Evolutionary conservation across 2,329 filamentous ascomycete species (phyloP).

Genomic region (Lasiodiplodia hormozganensis): DNA sequence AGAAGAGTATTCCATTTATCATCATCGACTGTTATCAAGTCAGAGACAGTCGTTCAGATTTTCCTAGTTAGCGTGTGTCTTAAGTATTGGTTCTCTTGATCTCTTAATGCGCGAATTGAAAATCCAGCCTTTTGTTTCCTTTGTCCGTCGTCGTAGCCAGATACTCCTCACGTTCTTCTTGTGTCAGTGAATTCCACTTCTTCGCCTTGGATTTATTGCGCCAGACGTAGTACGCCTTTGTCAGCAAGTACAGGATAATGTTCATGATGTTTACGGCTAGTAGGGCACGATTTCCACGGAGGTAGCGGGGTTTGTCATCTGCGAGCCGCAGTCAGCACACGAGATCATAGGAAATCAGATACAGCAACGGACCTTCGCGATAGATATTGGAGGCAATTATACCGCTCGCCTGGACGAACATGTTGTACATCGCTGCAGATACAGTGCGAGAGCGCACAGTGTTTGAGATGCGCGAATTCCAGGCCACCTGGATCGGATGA

Average conservation of each 20-base stretch:
- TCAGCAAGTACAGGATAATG: constrained; percentile 38
- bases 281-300: constrained; percentile 37
- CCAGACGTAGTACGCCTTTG: constrained; percentile 44
- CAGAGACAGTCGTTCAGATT: neutral
- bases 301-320: constrained; percentile 37
- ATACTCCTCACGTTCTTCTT: constrained; percentile 44
- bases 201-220: constrained; percentile 40
- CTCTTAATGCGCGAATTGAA: constrained; percentile 41
- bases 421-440: constrained; percentile 39
- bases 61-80: neutral
- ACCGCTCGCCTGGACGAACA: constrained; percentile 38
- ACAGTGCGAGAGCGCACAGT: constrained; percentile 33
- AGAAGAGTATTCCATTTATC: neutral
- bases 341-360: neutral
- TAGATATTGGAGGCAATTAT: constrained; percentile 40
- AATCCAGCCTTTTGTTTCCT: constrained; percentile 45
- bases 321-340: neutral
- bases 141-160: constrained; percentile 45
- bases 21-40: neutral
- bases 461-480: constrained; percentile 46
- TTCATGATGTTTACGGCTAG: constrained; percentile 41
- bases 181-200: constrained; percentile 48
- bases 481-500: constrained; percentile 57
- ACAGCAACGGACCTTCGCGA: constrained; percentile 29
- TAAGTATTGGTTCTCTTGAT: neutral